Conservation (phyloP, 192 early-diverging fungal species). For the Coemansia sp. region DNA sequence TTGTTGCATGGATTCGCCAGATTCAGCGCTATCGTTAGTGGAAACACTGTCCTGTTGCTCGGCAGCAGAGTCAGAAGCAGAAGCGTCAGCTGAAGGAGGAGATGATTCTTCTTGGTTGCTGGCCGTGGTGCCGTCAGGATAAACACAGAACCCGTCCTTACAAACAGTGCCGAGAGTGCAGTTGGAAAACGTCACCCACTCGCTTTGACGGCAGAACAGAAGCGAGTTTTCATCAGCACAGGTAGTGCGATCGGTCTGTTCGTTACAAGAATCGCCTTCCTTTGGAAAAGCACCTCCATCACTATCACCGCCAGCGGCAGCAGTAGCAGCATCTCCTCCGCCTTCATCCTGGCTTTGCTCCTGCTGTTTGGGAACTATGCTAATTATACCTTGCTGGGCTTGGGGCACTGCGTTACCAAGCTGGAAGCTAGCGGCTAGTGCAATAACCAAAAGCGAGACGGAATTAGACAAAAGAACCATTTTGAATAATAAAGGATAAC, state of each 20-base stretch:
- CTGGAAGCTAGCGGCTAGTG: constrained; percentile 19
- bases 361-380: constrained; percentile 8
- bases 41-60: not conserved
- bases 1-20: not conserved
- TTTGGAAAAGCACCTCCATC: not conserved
- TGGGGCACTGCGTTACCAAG: constrained; percentile 16
- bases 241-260: constrained; percentile 15
- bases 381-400: constrained; percentile 27
- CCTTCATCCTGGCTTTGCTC: not conserved
- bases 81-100: no score
- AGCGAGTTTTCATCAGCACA: constrained; percentile 27
- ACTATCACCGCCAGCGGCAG: not conserved
- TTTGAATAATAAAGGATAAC: not conserved
- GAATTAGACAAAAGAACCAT: constrained; percentile 18
- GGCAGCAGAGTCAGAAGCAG: not conserved
- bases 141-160: constrained; percentile 28
- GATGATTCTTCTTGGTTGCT: not conserved
- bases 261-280: constrained; percentile 24
- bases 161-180: constrained; percentile 40
- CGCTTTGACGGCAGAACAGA: constrained; percentile 34
- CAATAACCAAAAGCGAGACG: constrained; percentile 21
- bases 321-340: not conserved
- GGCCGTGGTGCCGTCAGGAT: constrained; percentile 5
- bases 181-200: constrained; percentile 34
- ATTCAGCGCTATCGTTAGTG: not conserved